A percentile compares a stretch with the other conserved stretches of the same genome.
These are phyloP conservation scores for Brachypodium distachyon DNA, from an alignment of 202 grass and related monocot species.

Conservation along the genomic window DNA sequence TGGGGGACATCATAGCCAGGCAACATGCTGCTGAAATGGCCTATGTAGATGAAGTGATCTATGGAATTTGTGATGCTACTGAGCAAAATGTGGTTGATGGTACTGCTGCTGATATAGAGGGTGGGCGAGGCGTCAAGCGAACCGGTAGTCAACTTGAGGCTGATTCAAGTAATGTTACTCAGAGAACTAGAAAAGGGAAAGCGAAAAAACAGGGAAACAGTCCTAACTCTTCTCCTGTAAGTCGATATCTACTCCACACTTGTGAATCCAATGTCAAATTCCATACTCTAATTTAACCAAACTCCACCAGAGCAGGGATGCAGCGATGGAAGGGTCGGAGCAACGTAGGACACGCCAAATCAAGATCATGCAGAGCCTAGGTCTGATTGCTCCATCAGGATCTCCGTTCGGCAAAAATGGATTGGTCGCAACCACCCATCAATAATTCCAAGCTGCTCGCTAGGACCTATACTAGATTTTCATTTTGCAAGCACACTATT, in stretches of 20 bases:
- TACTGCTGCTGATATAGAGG: not conserved
- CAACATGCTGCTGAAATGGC: conserved; percentile 41
- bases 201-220: not conserved
- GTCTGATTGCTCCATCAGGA: conserved; percentile 60
- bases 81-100: not conserved
- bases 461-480: not conserved
- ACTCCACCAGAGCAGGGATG: conserved; percentile 31
- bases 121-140: conserved; percentile 6
- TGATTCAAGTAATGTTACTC: not conserved
- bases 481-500: not conserved
- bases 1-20: conserved; percentile 30
- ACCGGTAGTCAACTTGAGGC: not conserved
- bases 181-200: not conserved
- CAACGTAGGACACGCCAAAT: conserved; percentile 36
- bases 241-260: conserved; percentile 23
- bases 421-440: not conserved
- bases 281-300: conserved; percentile 24
- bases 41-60: conserved; percentile 35
- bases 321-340: conserved; percentile 13
- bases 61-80: conserved; percentile 25
- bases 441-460: not conserved
- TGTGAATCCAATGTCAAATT: not conserved
- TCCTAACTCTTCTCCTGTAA: conserved; percentile 1
- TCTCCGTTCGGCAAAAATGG: conserved; percentile 47
- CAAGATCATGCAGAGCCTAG: conserved; percentile 76